Base-by-base conservation (phyloP, 2,329 filamentous ascomycete species). In the Fusarium sp. region DNA sequence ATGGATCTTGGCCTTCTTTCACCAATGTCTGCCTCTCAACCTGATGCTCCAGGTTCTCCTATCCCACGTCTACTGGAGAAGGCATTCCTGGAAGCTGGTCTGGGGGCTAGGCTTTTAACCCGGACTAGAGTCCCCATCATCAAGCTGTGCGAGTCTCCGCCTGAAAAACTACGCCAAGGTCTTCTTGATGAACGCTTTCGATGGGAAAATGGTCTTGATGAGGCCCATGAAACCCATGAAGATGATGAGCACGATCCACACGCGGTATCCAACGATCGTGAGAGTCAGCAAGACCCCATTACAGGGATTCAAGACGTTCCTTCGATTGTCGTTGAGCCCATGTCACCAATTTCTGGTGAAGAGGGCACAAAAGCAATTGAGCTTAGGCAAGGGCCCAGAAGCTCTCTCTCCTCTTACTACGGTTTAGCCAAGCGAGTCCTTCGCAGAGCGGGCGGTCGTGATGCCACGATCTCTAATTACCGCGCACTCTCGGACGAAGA, bases 1-100 rank as follows among this genome's bases (percentile, higher is more conserved):
- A 94, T 97, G 91, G 95, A 98, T 80, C 87, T 97, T 33, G 92
- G 91, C 12, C 87, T 97, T 37, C 83, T 96, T 8, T 91, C 92
- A 3, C 88, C 88, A 6, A 81, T 86, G 52, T 91, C 91, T 3
- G 77, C 80, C 23, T 82, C 86, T 46, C 83, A 87, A 55, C 85
- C 86, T 5, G 86, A 89, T 67, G 83, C 84, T 17, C 78, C 85
- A 18, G 86, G 86, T 35, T 91, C 89, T 8, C 84, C 87, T 2
- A 90, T 96, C 60, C 93, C 93, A 3, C 88, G 93, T 27, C 77
- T 95, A 10, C 81, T 97, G 4, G 93, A 97, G 77, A 92, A 91
- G 78, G 89, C 88, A 6, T 86, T 97, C 15, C 84, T 97, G 8
- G 87, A 92, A 18, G 83, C 87, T 32, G 93, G 92, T 0, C 89